phyloP scores from a whole-genome alignment of 1,139 yeast species.

The Taphrina flavorubra region DNA sequence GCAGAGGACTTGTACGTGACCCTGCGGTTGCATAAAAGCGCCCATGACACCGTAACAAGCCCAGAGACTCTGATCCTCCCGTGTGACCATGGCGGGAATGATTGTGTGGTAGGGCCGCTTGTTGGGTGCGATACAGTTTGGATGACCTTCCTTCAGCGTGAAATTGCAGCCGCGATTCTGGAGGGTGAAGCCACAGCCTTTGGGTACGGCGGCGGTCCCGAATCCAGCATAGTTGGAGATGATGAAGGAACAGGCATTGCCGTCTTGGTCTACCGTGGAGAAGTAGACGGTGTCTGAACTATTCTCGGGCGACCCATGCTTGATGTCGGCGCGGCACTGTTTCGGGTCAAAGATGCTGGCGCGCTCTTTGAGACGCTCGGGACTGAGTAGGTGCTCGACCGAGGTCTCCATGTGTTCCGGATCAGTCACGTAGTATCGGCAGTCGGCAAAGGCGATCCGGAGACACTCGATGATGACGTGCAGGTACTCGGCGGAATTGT shows the following conservation, averaged over 20 bases:
- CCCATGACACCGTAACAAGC: slow-evolving; percentile 88
- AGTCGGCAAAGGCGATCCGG: slow-evolving; percentile 75
- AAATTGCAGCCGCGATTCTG: slow-evolving; percentile 82
- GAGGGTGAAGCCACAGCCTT: slow-evolving; percentile 69
- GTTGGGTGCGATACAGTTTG: slow-evolving; percentile 68
- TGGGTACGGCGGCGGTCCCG: slow-evolving; percentile 75
- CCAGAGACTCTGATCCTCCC: slow-evolving; percentile 54
- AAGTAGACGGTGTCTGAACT: slow-evolving; percentile 80
- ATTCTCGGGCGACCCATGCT: slow-evolving; percentile 66
- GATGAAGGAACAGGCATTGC: slow-evolving; percentile 83
- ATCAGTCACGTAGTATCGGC: slow-evolving; percentile 76
- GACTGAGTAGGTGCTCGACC: slow-evolving; percentile 50
- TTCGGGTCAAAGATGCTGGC: slow-evolving; percentile 57
- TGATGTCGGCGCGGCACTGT: slow-evolving; percentile 56
- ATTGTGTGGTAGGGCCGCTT: slow-evolving; percentile 85
- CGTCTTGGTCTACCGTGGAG: slow-evolving; percentile 69
- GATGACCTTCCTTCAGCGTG: slow-evolving; percentile 63
- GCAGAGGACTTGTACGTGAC: slow-evolving; percentile 77
- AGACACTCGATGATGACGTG: slow-evolving; percentile 73
- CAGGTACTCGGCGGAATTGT: slow-evolving; percentile 73
- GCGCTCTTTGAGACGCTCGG: slow-evolving; percentile 59
- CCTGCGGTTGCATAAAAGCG: slow-evolving; percentile 86
- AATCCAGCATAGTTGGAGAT: slow-evolving; percentile 74
- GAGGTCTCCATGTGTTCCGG: slow-evolving; percentile 49
- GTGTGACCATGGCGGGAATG: slow-evolving; percentile 77